Percentiles rank a stretch among this genome's conserved stretches.
phyloP scores from a whole-genome alignment of 2,329 filamentous ascomycete species.

The Exophiala calicioides region DNA sequence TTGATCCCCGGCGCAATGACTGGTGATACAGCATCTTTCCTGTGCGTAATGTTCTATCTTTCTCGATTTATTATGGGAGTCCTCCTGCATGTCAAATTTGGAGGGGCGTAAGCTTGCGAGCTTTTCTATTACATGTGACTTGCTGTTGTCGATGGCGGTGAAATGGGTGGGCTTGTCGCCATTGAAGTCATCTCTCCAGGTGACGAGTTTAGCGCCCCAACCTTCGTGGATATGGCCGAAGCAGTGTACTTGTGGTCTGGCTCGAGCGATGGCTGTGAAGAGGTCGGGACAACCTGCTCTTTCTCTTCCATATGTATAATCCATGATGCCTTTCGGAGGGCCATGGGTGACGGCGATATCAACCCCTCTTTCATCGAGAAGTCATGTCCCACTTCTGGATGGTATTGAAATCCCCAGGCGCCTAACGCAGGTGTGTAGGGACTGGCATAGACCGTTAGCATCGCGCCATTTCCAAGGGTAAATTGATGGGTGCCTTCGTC shows the following conservation, averaged over 20 bases:
- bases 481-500: conserved; percentile 55
- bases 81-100: conserved; percentile 5
- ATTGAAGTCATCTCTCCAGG: conserved; percentile 48
- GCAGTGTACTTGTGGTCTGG: conserved; percentile 41
- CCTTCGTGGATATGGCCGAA: conserved; percentile 47
- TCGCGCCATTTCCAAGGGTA: conserved; percentile 52
- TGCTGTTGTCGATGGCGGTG: conserved; percentile 48
- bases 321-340: conserved; percentile 55
- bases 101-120: conserved; percentile 32
- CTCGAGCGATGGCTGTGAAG: conserved; percentile 36
- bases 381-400: conserved; percentile 39
- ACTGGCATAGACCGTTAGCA: conserved; percentile 55
- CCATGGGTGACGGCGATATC: conserved; percentile 60
- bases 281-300: conserved; percentile 38
- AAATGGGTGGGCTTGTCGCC: conserved; percentile 48
- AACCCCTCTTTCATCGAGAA: conserved; percentile 37
- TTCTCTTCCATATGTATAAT: conserved; percentile 39
- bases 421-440: conserved; percentile 53
- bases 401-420: conserved; percentile 56
- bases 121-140: conserved; percentile 41
- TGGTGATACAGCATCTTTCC: conserved; percentile 40
- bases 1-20: conserved; percentile 41
- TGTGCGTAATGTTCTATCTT: conserved; percentile 7
- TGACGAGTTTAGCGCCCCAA: conserved; percentile 58
- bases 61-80: background rate